Conservation (phyloP, 371 early-diverging fungal species). For the Entomophthora muscae region DNA sequence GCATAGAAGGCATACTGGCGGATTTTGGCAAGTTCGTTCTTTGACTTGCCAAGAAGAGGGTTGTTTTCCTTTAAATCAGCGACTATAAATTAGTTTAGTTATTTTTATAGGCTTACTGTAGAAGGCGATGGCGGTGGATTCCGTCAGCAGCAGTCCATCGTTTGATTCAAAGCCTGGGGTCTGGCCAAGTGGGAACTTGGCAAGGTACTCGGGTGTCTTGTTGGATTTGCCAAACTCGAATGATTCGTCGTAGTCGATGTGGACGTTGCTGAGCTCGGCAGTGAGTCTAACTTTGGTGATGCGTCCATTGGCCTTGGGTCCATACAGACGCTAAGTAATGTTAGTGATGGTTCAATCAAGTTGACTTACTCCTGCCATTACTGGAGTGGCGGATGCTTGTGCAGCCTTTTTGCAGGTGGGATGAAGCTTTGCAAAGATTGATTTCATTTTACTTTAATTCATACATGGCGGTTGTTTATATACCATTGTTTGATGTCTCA, state of each 20-base stretch:
- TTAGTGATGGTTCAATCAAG: neutral
- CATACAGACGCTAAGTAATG: neutral
- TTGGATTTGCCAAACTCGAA: slow-evolving; percentile 51
- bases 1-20: slow-evolving; percentile 58
- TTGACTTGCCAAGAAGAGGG: slow-evolving; percentile 39
- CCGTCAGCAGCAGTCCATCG: slow-evolving; percentile 41
- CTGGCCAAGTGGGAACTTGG: slow-evolving; percentile 28
- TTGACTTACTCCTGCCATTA: slow-evolving; percentile 1
- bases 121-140: slow-evolving; percentile 76
- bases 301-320: slow-evolving; percentile 20
- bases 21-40: slow-evolving; percentile 55
- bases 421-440: no score
- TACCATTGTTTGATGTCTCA: no score
- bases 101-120: slow-evolving; percentile 33
- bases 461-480: no score
- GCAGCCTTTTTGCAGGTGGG: no score
- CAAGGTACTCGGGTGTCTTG: slow-evolving; percentile 61
- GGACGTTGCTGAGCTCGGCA: slow-evolving; percentile 57
- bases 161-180: slow-evolving; percentile 58
- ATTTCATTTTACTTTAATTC: no score
- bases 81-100: slow-evolving; percentile 10
- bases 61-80: slow-evolving; percentile 43
- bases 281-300: slow-evolving; percentile 45
- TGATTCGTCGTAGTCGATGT: slow-evolving; percentile 31
- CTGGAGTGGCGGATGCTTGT: no score